Conservation (phyloP, 2,329 filamentous ascomycete genomes). For the Cladosporium halotolerans region DNA sequence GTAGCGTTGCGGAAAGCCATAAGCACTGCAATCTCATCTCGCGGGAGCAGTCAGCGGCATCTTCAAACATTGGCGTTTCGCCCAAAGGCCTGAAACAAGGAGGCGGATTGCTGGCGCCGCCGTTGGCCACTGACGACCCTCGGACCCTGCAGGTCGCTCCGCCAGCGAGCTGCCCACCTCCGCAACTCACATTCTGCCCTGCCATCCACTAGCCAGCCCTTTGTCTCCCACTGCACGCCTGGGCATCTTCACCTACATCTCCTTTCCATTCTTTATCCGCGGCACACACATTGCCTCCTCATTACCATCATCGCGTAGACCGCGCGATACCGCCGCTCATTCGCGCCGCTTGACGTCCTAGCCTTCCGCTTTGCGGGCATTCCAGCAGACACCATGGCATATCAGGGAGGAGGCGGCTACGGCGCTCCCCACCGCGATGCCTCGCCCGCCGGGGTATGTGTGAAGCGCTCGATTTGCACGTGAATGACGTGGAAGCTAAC, state of each 20-base stretch:
- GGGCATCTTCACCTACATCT: not conserved
- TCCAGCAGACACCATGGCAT: constrained; percentile 10
- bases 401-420: constrained; percentile 10
- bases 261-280: constrained; percentile 1
- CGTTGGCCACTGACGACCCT: too few relatives aligned
- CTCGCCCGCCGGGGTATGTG: constrained; percentile 6
- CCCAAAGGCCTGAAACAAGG: too few relatives aligned
- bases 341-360: not conserved
- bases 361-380: constrained; percentile 7
- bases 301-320: not conserved
- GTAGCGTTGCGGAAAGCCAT: too few relatives aligned
- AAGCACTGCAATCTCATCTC: too few relatives aligned
- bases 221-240: constrained; percentile 1
- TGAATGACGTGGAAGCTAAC: not conserved
- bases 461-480: not conserved
- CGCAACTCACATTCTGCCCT: not conserved
- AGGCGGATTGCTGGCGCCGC: too few relatives aligned
- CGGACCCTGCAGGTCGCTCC: too few relatives aligned
- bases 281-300: not conserved
- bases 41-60: not conserved
- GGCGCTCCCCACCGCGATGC: constrained; percentile 2
- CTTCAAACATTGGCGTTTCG: not conserved
- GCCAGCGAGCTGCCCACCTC: not conserved
- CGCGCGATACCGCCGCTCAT: not conserved
- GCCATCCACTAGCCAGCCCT: not conserved